These are phyloP conservation scores for Picocystis salinarum DNA, from an alignment of 139 green algal genomes.

Conservation along the genomic window DNA sequence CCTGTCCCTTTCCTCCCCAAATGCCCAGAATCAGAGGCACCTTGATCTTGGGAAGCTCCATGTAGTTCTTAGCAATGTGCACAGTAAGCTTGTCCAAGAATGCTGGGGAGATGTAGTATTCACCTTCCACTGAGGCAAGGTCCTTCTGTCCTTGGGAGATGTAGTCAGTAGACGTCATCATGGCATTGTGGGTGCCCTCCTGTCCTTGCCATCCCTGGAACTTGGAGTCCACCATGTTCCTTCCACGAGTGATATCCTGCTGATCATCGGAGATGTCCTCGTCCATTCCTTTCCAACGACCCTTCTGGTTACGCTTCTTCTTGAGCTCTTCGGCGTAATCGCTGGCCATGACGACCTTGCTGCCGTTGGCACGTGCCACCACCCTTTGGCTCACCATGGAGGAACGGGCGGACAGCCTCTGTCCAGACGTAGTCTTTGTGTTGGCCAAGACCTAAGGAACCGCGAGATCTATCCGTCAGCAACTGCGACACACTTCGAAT, in stretches of 20 bases:
- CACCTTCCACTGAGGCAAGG: conserved; percentile 46
- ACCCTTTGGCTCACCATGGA: too few species aligned
- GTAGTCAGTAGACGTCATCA: conserved; percentile 78
- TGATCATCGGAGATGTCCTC: conserved; percentile 87
- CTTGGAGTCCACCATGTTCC: conserved; percentile 76
- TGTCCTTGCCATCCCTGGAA: conserved; percentile 68
- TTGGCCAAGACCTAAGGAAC: too few species aligned
- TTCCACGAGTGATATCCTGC: conserved; percentile 86
- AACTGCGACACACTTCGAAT: too few species aligned
- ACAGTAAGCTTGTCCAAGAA: conserved; percentile 95
- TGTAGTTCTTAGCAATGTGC: conserved; percentile 96
- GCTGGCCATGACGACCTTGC: too few species aligned
- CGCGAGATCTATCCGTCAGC: too few species aligned
- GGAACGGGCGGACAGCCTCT: too few species aligned
- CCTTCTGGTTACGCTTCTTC: conserved; percentile 21
- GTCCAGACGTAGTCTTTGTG: too few species aligned
- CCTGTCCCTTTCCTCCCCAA: conserved; percentile 97
- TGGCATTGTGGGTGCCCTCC: conserved; percentile 69
- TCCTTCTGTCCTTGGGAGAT: conserved; percentile 39
- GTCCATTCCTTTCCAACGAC: conserved; percentile 71
- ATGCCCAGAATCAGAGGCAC: conserved; percentile 93
- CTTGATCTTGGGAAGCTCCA: conserved; percentile 81
- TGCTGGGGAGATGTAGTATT: conserved; percentile 92
- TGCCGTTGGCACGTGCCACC: too few species aligned
- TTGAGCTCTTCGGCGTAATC: too few species aligned